Base-by-base conservation (phyloP, 1,139 yeast species). In the Petasospora fabianii region DNA sequence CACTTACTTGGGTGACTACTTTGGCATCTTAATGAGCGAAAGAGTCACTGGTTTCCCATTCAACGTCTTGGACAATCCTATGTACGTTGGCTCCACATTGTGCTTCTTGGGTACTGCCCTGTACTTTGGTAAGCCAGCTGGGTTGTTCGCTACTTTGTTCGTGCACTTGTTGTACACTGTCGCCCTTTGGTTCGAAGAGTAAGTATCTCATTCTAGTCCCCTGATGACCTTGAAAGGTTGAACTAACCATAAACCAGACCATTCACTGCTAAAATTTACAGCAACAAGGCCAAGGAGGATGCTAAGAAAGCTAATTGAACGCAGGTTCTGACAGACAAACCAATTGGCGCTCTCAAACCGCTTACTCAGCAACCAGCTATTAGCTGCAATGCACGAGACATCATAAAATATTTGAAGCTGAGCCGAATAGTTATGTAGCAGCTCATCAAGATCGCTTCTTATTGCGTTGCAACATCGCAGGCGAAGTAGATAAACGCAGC, bases 41-140 rank as follows among this genome's bases (percentile, higher is more conserved):
- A 75, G 95, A 57, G 96, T 92, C 46, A 83, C 94, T n/a, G 81
- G 84, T 1, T 92, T 92, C 72, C 98, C 98, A 17, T 92, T 92
- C 72, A 90, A 82, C 55, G 76, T 88, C 44, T 76, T 83, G 51
- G 83, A 86, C 57, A 92, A 92, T 62, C 98, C 98, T 46, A 92
- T 92, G 98, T 92, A 92, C 65, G 84, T 84, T 58, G 98, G 98
- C 17, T 84, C 95, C 7, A 76, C 92, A 20, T 68, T 92, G 52
- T 80, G 95, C 41, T 92, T 92, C 69, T 68, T 92, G 59, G 98
- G 96, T 30, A 82, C 95, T 32, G 94, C 95, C 3, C 69, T 92
- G 51, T 84, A 84, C 77, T 81, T 76, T 60, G 97, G 82, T 17
- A 90, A 88, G 61, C 95, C 97, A 27, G 83, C 95, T 1, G 98